Evolutionary conservation across 129 eudicot genomes (phyloP).

Genomic region (Logfia minima): DNA sequence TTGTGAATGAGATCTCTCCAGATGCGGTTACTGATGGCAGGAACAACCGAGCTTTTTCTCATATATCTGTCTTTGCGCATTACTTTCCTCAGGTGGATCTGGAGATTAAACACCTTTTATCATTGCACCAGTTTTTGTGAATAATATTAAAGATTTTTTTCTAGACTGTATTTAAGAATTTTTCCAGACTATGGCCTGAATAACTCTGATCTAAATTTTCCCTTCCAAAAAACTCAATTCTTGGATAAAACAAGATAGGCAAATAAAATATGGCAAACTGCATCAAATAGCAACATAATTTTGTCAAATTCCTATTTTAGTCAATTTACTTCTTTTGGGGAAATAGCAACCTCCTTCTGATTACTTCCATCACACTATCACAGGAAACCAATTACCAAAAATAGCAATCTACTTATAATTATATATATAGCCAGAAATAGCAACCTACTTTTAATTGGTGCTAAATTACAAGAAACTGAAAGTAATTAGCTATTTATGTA

Average conservation of each 20-base stretch:
- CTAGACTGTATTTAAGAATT: not conserved
- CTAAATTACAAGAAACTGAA: not conserved
- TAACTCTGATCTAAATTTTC: not conserved
- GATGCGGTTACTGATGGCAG: slow-evolving; percentile 85
- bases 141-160: not conserved
- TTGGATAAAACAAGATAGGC: not conserved
- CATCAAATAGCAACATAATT: slow-evolving; percentile 11
- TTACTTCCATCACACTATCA: not conserved
- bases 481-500: not conserved
- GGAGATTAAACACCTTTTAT: slow-evolving; percentile 26
- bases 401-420: not conserved
- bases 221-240: not conserved
- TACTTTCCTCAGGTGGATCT: slow-evolving; percentile 90
- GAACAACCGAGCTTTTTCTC: slow-evolving; percentile 83
- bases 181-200: not conserved
- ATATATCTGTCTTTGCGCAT: slow-evolving; percentile 94
- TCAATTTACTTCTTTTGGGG: not conserved
- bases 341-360: not conserved
- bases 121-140: slow-evolving; percentile 2
- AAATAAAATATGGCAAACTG: not conserved
- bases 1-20: slow-evolving; percentile 95
- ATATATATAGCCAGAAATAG: not conserved
- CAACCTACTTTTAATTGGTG: not conserved
- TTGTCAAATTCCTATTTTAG: not conserved
- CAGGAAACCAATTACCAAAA: not conserved